A percentile compares a stretch with the other conserved stretches of the same genome.
These are phyloP conservation scores for Adansonia digitata DNA, from an alignment of 345 rosid genomes.

Conservation along the genomic window DNA sequence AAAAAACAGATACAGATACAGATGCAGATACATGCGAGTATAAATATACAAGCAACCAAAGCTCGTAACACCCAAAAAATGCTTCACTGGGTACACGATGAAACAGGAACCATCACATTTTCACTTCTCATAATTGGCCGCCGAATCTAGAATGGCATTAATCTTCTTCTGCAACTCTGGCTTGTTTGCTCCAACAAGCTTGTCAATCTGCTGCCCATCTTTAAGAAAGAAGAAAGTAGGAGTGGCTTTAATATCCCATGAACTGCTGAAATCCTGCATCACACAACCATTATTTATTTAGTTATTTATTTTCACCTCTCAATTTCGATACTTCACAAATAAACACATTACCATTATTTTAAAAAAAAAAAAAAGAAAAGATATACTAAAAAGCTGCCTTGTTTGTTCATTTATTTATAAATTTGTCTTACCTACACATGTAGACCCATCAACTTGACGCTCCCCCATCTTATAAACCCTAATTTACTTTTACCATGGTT, in stretches of 20 bases:
- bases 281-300: neutral
- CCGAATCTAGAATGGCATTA: conserved; percentile 39
- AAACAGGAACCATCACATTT: neutral
- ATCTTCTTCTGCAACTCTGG: conserved; percentile 75
- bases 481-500: neutral
- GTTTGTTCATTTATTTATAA: neutral
- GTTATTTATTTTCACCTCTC: neutral
- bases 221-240: conserved; percentile 85
- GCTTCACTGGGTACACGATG: neutral
- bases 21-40: neutral
- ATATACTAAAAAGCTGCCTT: neutral
- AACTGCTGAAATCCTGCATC: conserved; percentile 73
- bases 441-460: neutral
- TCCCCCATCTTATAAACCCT: neutral
- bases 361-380: too few relatives aligned
- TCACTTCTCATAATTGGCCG: neutral
- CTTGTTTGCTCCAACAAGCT: conserved; percentile 85
- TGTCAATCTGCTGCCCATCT: conserved; percentile 71
- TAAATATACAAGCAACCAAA: neutral
- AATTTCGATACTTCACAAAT: neutral
- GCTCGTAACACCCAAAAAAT: neutral
- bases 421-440: neutral
- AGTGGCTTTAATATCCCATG: conserved; percentile 87
- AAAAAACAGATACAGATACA: neutral
- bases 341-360: neutral